Evolutionary conservation across 2,329 filamentous ascomycete species (phyloP).

Genomic region (Cordyceps cicadae): DNA sequence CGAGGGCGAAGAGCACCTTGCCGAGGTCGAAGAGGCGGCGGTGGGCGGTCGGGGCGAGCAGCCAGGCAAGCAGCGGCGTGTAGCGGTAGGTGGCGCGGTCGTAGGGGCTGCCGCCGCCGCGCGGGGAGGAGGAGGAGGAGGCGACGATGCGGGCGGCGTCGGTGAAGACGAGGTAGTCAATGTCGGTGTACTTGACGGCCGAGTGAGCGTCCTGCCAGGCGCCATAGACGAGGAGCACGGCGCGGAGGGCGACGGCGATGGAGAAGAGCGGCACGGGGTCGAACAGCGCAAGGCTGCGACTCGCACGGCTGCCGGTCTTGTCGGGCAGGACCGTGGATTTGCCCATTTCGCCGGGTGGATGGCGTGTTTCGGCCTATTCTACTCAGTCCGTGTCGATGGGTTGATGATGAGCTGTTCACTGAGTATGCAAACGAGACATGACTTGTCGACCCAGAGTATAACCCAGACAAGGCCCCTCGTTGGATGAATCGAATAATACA

Average conservation of each 20-base stretch:
- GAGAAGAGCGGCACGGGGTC: slow-evolving; percentile 42
- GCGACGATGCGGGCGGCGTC: slow-evolving; percentile 76
- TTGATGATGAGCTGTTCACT: neutral
- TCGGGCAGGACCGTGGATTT: neutral
- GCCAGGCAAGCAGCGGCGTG: slow-evolving; percentile 87
- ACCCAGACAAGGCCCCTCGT: neutral
- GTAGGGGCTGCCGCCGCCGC: slow-evolving; percentile 65
- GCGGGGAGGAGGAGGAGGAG: slow-evolving; percentile 18
- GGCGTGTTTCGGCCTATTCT: neutral
- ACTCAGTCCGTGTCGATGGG: neutral
- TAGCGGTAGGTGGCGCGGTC: slow-evolving; percentile 91
- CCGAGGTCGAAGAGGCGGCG: slow-evolving; percentile 66
- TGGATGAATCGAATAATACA: neutral
- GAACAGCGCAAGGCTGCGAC: slow-evolving; percentile 19
- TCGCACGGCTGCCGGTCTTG: neutral
- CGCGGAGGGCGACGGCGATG: slow-evolving; percentile 56
- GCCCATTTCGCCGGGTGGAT: neutral
- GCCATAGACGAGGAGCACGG: slow-evolving; percentile 73
- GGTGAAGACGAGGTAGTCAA: slow-evolving; percentile 97
- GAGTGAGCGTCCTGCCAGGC: slow-evolving; percentile 88
- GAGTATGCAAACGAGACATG: neutral
- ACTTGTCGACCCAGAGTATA: neutral
- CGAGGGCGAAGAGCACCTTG: slow-evolving; percentile 75
- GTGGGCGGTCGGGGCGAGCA: slow-evolving; percentile 57
- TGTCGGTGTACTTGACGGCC: slow-evolving; percentile 94